Evolutionary conservation across 2,329 filamentous ascomycete species (phyloP).

Genomic region (Aureobasidium sp.): DNA sequence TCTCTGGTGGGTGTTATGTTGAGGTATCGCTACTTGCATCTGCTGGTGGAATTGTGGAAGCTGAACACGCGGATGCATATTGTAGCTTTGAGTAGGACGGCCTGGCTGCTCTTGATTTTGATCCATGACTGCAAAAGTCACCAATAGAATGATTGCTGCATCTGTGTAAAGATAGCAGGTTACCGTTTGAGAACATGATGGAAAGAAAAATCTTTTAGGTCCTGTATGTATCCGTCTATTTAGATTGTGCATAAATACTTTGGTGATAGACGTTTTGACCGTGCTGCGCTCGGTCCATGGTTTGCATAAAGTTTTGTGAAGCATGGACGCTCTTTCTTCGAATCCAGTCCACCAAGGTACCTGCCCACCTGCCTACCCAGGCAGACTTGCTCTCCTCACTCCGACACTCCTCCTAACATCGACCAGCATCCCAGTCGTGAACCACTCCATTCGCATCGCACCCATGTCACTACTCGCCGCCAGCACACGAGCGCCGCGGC

Average conservation of each 20-base stretch:
- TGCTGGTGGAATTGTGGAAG: not conserved
- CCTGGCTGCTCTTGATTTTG: not conserved
- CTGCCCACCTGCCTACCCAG: no score
- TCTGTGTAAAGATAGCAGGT: not conserved
- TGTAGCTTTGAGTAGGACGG: not conserved
- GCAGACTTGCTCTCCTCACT: no score
- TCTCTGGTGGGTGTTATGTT: not conserved
- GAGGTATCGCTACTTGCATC: not conserved
- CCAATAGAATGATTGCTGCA: not conserved
- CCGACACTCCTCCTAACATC: not conserved
- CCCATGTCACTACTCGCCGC: conserved; percentile 2
- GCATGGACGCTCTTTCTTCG: not conserved
- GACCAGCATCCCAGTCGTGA: not conserved
- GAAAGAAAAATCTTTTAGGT: not conserved
- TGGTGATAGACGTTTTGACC: not conserved
- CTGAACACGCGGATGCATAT: not conserved
- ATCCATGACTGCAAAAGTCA: not conserved
- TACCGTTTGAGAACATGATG: not conserved
- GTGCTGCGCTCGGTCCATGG: not conserved
- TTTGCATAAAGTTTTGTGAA: not conserved
- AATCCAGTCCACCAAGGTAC: not conserved
- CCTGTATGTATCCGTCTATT: not conserved
- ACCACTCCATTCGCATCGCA: not conserved
- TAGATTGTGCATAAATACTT: not conserved
- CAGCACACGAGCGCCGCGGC: not conserved